Conservation (phyloP, 1,139 yeast genomes). For the Maudiozyma humilis region DNA sequence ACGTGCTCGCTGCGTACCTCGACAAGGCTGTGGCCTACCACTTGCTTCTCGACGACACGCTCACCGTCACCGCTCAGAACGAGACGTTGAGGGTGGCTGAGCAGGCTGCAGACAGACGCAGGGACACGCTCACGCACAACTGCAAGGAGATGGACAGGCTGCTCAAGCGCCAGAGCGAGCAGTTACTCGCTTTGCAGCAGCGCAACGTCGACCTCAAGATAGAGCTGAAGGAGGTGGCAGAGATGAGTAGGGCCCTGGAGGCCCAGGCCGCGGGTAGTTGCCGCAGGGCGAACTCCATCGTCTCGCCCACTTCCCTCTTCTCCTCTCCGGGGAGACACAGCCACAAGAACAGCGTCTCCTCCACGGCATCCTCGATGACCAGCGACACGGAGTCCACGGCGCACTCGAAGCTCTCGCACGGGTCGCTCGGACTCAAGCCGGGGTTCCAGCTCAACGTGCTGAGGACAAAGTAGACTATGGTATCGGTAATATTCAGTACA, state of each 20-base stretch:
- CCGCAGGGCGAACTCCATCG: background rate
- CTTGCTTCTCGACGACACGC: background rate
- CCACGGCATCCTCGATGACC: background rate
- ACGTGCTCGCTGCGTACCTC: background rate
- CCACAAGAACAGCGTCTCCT: constrained; percentile 1
- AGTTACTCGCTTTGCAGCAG: background rate
- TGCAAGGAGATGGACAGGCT: background rate
- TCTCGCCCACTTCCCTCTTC: constrained; percentile 1
- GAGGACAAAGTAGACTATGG: constrained; percentile 2
- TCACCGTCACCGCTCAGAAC: background rate
- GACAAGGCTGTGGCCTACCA: background rate
- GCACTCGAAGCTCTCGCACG: background rate
- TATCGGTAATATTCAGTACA: too few relatives aligned
- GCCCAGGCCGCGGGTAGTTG: too few relatives aligned
- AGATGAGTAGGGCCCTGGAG: background rate
- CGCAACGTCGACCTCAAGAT: constrained; percentile 1
- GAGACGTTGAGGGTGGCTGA: background rate
- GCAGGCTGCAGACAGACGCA: background rate
- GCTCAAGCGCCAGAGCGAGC: background rate
- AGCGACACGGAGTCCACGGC: constrained; percentile 1
- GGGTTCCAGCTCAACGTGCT: constrained; percentile 6
- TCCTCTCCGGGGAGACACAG: constrained; percentile 2
- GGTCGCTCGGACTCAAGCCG: background rate
- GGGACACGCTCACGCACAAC: background rate
- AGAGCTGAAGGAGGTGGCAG: background rate